Evolutionary conservation across 1,139 yeast species (phyloP).

Genomic region (Diutina neorugosa): DNA sequence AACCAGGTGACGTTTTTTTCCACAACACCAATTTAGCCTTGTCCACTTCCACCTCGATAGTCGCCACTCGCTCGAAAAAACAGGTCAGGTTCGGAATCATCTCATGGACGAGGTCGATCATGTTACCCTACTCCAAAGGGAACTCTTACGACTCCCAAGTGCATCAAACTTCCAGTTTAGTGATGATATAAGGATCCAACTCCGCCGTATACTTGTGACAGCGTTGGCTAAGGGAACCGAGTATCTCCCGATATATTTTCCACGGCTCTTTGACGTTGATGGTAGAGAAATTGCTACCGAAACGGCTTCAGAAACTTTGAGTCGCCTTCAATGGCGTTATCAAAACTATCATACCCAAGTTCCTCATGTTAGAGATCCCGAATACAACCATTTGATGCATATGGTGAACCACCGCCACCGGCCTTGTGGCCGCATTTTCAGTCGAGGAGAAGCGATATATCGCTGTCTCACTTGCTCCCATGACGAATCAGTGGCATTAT

Average conservation of each 20-base stretch:
- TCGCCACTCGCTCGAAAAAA: background rate
- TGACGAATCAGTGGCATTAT: conserved; percentile 81
- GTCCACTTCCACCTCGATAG: background rate
- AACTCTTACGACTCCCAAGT: conserved; percentile 23
- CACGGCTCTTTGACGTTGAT: conserved; percentile 15
- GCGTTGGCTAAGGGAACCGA: conserved; percentile 40
- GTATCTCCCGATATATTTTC: conserved; percentile 39
- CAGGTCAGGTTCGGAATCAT: background rate
- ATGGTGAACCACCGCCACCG: conserved; percentile 33
- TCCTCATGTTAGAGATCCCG: conserved; percentile 40
- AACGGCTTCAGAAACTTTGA: conserved; percentile 5
- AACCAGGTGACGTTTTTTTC: background rate
- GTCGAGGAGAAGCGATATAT: conserved; percentile 80
- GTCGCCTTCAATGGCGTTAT: conserved; percentile 18
- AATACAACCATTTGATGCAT: background rate
- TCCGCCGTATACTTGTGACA: conserved; percentile 39
- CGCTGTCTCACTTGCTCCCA: conserved; percentile 75
- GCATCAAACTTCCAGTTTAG: conserved; percentile 23
- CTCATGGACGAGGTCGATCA: background rate
- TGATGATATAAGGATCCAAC: conserved; percentile 21
- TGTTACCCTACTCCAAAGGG: conserved; percentile 11
- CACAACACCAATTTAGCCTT: background rate
- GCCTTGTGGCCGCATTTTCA: conserved; percentile 68
- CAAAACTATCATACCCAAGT: conserved; percentile 15
- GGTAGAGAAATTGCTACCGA: background rate